Base-by-base conservation (phyloP, 441 rosid species). In the Mallotus repandus region DNA sequence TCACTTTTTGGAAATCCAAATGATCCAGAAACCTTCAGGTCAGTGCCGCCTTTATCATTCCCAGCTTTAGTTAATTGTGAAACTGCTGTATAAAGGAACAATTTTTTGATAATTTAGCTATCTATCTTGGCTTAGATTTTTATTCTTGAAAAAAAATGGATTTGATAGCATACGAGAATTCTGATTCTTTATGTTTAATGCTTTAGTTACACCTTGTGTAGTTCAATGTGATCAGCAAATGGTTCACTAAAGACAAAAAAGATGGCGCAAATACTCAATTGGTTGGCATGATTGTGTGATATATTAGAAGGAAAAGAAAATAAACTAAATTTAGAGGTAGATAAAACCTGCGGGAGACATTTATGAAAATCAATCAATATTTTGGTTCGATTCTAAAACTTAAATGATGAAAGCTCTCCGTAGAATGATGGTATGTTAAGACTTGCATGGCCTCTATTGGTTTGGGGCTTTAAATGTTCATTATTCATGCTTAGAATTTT, bases 1-100 rank as follows among this genome's bases (percentile, higher is more conserved):
- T 93, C 99, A 56, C 95, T 91, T 71, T 95, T 95, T 82, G 98
- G 98, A 77, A 95, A 95, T 83, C 99, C 99, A 78, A 95, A 85
- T 81, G 99, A 95, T 74, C 76, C 86, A 35, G 99, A 95, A 78
- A 95, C 99, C 78, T 88, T 88, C 89, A 93, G 99, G 99, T 95
- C 77, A 73, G 85, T 79, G 50, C 74, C 63, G 59, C 35, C 58
- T 67, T 55, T 61, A 56, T 65, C 63, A 22, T 71, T 41, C 43
- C 45, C 43, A 15, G 54, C 45, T 66, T 41, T 54, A 22, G 41
- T 65, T 56, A 25, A 54, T 15, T 55, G 56, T 18, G 2, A 12
- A 14, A 43, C 14, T 21, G 25, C 9, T 38, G 11, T 52, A 9
- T 10, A 22, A 1, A 10, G 25, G 60, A n/a, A 29, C 10, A 55